Conservation (phyloP, 1,284 basidiomycete genomes). For the Agaricales sp. region DNA sequence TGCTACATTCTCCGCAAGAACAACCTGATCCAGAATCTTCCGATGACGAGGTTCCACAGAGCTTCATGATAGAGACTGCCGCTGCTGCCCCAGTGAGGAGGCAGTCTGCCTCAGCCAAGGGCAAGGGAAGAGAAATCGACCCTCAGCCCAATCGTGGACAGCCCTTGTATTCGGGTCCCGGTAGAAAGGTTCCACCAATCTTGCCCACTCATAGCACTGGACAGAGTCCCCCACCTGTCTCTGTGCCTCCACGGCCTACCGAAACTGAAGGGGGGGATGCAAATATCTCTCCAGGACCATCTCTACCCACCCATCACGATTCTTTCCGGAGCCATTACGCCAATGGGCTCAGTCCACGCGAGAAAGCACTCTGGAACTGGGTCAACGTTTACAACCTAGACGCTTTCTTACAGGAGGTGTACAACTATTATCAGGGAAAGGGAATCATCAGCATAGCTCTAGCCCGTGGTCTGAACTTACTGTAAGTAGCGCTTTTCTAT, state of each 20-base stretch:
- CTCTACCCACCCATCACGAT: no score
- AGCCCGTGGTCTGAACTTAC: constrained; percentile 77
- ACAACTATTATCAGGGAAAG: constrained; percentile 93
- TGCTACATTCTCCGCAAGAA: constrained; percentile 56
- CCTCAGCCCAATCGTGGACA: constrained; percentile 18
- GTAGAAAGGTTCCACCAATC: constrained; percentile 30
- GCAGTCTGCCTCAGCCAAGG: constrained; percentile 24
- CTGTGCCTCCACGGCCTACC: constrained; percentile 59
- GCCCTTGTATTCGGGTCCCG: constrained; percentile 35
- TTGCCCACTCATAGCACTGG: constrained; percentile 22
- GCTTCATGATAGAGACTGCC: constrained; percentile 72
- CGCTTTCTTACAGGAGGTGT: constrained; percentile 89
- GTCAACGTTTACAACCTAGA: constrained; percentile 97
- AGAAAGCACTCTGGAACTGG: constrained; percentile 96
- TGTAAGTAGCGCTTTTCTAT: constrained; percentile 49
- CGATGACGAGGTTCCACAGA: constrained; percentile 74
- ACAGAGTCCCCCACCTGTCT: constrained; percentile 18
- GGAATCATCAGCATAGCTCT: constrained; percentile 93
- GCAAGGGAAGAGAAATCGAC: constrained; percentile 22
- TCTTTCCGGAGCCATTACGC: not conserved
- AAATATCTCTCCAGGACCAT: constrained; percentile 14
- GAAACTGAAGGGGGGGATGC: constrained; percentile 28
- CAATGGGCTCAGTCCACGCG: constrained; percentile 67
- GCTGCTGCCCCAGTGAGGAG: constrained; percentile 23
- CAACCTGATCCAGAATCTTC: constrained; percentile 50